Evolutionary conservation across 176 grass and related monocot species (phyloP).

Genomic region (Carex littledalei): DNA sequence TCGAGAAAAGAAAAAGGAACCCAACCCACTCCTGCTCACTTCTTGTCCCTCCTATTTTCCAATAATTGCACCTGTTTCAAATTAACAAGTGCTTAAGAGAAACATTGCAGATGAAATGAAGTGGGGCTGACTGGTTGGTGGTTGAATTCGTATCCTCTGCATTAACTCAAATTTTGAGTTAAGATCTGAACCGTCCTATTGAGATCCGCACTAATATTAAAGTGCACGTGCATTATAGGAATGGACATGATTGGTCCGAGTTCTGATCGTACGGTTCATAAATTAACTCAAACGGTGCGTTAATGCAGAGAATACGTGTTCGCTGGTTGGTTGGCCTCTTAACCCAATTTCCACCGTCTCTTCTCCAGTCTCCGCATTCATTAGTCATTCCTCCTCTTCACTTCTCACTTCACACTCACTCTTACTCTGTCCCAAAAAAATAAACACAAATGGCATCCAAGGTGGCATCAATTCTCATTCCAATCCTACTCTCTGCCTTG

Average conservation of each 20-base stretch:
- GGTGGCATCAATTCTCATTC: not conserved
- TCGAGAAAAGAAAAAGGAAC: not conserved
- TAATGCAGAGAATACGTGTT: too few relatives aligned
- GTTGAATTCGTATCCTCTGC: too few relatives aligned
- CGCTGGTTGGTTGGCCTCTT: slow-evolving; percentile 7
- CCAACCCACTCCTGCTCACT: not conserved
- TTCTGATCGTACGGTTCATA: too few relatives aligned
- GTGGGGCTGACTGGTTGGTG: not conserved
- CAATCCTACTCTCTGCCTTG: not conserved
- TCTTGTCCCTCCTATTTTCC: not conserved
- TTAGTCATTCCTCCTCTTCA: not conserved
- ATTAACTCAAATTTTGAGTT: too few relatives aligned
- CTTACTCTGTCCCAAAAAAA: not conserved
- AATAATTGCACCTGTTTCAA: not conserved
- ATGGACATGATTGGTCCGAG: too few relatives aligned
- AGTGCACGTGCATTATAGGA: too few relatives aligned
- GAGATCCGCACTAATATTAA: too few relatives aligned
- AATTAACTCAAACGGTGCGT: too few relatives aligned
- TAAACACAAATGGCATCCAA: slow-evolving; percentile 11
- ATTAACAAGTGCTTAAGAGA: not conserved
- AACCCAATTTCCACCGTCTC: slow-evolving; percentile 6
- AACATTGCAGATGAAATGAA: not conserved
- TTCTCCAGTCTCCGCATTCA: too few relatives aligned
- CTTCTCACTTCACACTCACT: not conserved
- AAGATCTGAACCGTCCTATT: too few relatives aligned